Conservation (phyloP, 73 alveolate genomes). For the Symbiodinium pilosum region DNA sequence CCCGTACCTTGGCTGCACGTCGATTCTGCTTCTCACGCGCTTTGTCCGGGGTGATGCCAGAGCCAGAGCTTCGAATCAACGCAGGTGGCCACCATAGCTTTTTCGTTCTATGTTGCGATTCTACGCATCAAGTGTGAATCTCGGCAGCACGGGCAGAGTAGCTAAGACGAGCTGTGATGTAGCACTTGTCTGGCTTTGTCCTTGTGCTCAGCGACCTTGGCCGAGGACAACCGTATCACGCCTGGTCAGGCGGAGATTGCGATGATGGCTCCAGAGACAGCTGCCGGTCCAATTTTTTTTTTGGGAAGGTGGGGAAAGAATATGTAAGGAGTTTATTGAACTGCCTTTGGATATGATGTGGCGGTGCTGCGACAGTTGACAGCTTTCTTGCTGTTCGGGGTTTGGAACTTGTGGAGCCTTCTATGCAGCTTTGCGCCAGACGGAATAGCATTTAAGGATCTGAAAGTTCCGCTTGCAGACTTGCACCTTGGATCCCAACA, state of each 20-base stretch:
- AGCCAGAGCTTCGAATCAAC: no score
- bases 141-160: neutral
- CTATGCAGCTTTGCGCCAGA: no score
- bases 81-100: neutral
- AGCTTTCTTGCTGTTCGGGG: no score
- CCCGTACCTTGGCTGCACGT: neutral
- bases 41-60: no score
- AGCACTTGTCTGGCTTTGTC: no score
- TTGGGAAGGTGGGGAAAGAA: neutral
- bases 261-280: neutral
- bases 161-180: no score
- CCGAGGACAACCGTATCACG: slow-evolving; percentile 16
- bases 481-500: neutral
- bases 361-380: no score
- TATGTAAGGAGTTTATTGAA: no score
- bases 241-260: slow-evolving; percentile 23
- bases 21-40: no score
- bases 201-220: no score
- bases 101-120: neutral
- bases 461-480: slow-evolving; percentile 13
- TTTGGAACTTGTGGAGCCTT: no score
- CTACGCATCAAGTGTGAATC: neutral
- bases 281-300: neutral
- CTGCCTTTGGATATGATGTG: no score
- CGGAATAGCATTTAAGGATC: neutral